These are phyloP conservation scores for Penicillium simplicissimum DNA, from an alignment of 495 filamentous ascomycete genomes.

Conservation along the genomic window DNA sequence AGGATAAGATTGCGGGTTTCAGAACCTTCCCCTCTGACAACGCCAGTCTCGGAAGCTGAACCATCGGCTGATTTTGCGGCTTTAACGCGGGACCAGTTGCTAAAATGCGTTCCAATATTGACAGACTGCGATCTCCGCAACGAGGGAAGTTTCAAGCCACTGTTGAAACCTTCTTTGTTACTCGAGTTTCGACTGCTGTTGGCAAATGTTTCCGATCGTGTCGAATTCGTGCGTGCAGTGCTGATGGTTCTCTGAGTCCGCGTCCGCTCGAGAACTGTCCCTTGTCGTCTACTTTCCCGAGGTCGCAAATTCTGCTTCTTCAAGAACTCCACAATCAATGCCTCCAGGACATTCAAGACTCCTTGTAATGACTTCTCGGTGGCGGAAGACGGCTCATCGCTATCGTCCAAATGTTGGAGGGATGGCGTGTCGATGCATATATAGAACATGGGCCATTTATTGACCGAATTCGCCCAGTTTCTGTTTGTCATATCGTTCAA, in stretches of 20 bases:
- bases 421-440: conserved; percentile 59
- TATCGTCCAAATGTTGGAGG: conserved; percentile 11
- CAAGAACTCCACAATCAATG: conserved; percentile 67
- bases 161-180: conserved; percentile 31
- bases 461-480: conserved; percentile 62
- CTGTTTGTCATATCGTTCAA: conserved; percentile 59
- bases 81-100: conserved; percentile 70
- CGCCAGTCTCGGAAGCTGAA: neutral
- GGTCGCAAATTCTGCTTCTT: conserved; percentile 66
- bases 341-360: conserved; percentile 61
- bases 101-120: conserved; percentile 43
- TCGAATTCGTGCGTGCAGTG: neutral
- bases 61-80: conserved; percentile 41
- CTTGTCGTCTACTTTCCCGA: conserved; percentile 26
- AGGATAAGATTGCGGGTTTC: neutral
- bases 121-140: conserved; percentile 24
- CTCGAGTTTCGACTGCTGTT: conserved; percentile 4
- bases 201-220: neutral
- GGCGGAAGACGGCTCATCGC: conserved; percentile 34
- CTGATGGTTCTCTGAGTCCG: neutral
- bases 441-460: conserved; percentile 91
- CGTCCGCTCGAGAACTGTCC: neutral
- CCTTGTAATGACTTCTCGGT: conserved; percentile 49
- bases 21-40: neutral
- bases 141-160: conserved; percentile 37